Conservation (phyloP, 2,329 filamentous ascomycete genomes). For the Triangularia verruculosa region DNA sequence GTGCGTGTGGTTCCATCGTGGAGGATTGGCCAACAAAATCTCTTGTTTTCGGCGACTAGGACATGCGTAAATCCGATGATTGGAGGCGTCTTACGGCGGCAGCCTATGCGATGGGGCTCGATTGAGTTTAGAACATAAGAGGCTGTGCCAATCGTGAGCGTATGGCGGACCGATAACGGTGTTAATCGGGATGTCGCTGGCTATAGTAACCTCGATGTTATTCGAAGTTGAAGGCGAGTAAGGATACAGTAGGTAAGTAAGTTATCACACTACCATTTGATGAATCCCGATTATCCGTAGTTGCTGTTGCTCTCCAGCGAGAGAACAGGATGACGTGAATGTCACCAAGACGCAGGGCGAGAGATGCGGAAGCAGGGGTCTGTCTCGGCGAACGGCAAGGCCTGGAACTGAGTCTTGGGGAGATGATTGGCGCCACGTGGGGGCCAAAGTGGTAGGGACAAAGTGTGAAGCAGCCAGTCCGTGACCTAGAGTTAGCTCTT, state of each 20-base stretch:
- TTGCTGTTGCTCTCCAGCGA: background rate
- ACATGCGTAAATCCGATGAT: background rate
- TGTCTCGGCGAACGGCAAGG: background rate
- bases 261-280: background rate
- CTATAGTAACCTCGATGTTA: background rate
- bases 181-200: background rate
- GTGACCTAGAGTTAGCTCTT: background rate
- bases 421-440: constrained; percentile 17
- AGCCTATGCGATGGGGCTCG: background rate
- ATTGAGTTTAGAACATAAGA: background rate
- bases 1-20: constrained; percentile 4
- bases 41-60: constrained; percentile 1
- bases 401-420: background rate
- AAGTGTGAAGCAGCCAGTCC: background rate
- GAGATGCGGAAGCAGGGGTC: constrained; percentile 7
- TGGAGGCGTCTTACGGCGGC: background rate
- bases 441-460: background rate
- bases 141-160: background rate
- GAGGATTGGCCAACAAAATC: background rate
- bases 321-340: constrained; percentile 5
- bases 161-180: background rate
- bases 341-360: background rate
- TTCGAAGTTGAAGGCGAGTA: background rate
- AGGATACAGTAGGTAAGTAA: too few relatives aligned
- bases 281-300: background rate